Evolutionary conservation across 768 basidiomycete genomes (phyloP).

Genomic region (Crepidotus variabilis): DNA sequence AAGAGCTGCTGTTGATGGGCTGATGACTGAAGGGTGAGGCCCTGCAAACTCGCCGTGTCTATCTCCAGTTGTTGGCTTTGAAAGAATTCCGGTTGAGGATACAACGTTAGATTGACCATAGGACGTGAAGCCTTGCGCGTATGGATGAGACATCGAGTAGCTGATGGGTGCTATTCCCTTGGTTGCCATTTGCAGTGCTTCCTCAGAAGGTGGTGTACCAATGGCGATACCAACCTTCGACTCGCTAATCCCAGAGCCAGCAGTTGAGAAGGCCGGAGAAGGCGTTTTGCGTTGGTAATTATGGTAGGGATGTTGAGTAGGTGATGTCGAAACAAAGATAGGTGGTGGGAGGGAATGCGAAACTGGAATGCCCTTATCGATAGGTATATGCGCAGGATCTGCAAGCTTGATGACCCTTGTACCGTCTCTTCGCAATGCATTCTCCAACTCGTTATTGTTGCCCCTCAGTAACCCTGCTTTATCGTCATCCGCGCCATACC

Average conservation of each 20-base stretch:
- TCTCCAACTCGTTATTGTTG: slow-evolving; percentile 27
- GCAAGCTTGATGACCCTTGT: slow-evolving; percentile 39
- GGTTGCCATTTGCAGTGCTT: neutral
- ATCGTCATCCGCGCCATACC: neutral
- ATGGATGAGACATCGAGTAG: slow-evolving; percentile 6
- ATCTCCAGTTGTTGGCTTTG: neutral
- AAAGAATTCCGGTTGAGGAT: slow-evolving; percentile 6
- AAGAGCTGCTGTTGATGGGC: slow-evolving; percentile 1
- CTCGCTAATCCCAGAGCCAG: slow-evolving; percentile 27
- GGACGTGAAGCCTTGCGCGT: slow-evolving; percentile 5
- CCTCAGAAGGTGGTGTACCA: slow-evolving; percentile 26
- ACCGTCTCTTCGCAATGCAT: slow-evolving; percentile 32
- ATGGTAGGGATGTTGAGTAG: neutral
- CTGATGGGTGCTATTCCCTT: neutral
- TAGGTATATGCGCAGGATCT: slow-evolving; percentile 35
- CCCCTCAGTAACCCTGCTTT: neutral
- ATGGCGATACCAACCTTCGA: slow-evolving; percentile 34
- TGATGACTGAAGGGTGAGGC: slow-evolving; percentile 25
- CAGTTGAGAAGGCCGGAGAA: slow-evolving; percentile 22
- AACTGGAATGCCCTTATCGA: slow-evolving; percentile 19
- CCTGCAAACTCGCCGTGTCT: slow-evolving; percentile 30
- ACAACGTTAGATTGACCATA: neutral
- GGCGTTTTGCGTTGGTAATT: slow-evolving; percentile 10
- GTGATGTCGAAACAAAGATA: slow-evolving; percentile 2
- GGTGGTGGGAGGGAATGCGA: slow-evolving; percentile 3